Evolutionary conservation across 2,329 filamentous ascomycete genomes (phyloP), one percentile per base, ranked within the genome.

Genomic region (Ophiostoma ulmi): DNA sequence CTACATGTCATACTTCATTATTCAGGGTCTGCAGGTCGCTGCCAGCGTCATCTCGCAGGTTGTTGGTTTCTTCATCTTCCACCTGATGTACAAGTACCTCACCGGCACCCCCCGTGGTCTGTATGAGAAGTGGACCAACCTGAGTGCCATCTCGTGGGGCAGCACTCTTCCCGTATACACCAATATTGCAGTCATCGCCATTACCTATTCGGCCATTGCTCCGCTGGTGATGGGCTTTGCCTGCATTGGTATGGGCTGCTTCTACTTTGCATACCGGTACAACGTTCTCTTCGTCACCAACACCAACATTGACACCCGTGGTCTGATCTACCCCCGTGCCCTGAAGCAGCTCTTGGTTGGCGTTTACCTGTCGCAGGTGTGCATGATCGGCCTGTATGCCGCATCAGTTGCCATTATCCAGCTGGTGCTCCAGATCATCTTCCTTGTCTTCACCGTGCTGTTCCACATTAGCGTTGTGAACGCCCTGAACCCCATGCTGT

Each of bases 1-100:
- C 78, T 99, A 97, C 80, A 90, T 98, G 26, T 92, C 91, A 0
- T 99, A 98, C 81, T 96, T 99, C 74, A 88, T 98, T 41, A 87
- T 99, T 2, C 95, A 98, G 79, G 96, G 94, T 44, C 80, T 98
- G 71, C 90, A 90, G 1, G 88, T 94, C 73, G 91, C 93, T 3
- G 86, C 92, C 0, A 87, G 89, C 66, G 86, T 91, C 1, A 80
- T 98, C 5, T 83, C 96, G 2, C 92, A 96, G 75, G 78, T 85
- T 0, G 81, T 83, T 17, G 92, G 93, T 20, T 85, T 98, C 68
- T 80, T 94, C 66, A 80, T 96, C 39, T 91, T 91, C 77, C 88
- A 88, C 68, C 77, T 97, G 6, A 82, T 94, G 66, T 92, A 93
- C 78, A 91, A 88, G 75, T 83, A 91, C 73, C 80, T 95, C 48